Base-by-base conservation (phyloP, 495 filamentous ascomycete species). In the Immersiella caudata region DNA sequence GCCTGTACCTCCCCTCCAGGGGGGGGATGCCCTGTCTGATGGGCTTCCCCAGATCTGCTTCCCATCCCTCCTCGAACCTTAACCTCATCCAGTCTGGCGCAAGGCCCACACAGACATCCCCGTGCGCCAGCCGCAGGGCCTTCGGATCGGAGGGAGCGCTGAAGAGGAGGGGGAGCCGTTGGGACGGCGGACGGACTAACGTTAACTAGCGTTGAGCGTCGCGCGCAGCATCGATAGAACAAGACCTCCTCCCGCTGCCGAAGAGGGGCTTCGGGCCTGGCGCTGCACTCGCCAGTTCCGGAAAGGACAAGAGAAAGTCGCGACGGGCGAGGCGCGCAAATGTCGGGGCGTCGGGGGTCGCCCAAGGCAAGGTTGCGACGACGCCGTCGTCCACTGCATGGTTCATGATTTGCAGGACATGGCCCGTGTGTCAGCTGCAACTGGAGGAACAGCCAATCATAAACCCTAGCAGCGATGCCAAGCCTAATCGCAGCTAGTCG, bases 371-470 rank as follows among this genome's bases (percentile, higher is more conserved):
- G 29, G 50, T 56, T 64, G 29, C 26, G 62, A 57, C 20, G 51
- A 50, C 29, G 60, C 40, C 69, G 67, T 69, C 63, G 67, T 66
- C 69, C 70, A 63, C 70, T 60, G 66, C 65, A 67, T 72, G 70
- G 63, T 72, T 65, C 54, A 68, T 73, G 70, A 73, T 73, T 70
- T 73, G 70, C 70, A 73, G 68, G 68, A 66, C 50, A 56, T 51
- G 65, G 71, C 70, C 71, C 70, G 73, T 77, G 76, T 71, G 70
- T 74, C 70, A 73, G 71, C 71, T 71, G 66, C 70, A 40, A 60
- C 69, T 68, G 68, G 57, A 35, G 46, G 55, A 40, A 26, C 46
- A 21, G 66, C 73, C 65, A 75, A 73, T 73, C 35, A 70, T 25
- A 11, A 36, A 21, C 35, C 57, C 51, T 4, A 14, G 25, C 20